These are phyloP conservation scores for Aspergillus transmontanensis DNA, from an alignment of 2,329 filamentous ascomycete species.

Conservation along the genomic window DNA sequence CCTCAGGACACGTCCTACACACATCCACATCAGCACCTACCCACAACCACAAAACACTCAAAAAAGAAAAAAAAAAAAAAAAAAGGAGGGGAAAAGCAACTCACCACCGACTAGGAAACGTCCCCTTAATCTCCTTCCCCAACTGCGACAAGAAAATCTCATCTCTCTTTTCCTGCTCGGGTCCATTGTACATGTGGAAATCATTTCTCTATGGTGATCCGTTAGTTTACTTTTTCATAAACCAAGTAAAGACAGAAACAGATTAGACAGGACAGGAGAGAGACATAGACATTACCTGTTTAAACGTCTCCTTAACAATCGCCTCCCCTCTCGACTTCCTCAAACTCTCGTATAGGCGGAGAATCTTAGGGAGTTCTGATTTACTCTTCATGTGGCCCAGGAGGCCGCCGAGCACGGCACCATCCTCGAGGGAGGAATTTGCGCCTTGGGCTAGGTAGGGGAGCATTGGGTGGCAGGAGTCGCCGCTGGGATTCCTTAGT, in stretches of 20 bases:
- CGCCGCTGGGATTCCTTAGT: conserved; percentile 44
- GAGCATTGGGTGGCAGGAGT: conserved; percentile 66
- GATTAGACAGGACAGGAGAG: neutral
- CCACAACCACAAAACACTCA: neutral
- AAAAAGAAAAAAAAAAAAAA: neutral
- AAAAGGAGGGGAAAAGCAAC: conserved; percentile 2
- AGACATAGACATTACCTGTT: conserved; percentile 31
- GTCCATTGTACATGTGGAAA: conserved; percentile 58
- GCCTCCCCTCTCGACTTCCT: conserved; percentile 53
- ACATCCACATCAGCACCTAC: neutral
- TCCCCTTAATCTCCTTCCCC: conserved; percentile 53
- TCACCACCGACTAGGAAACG: conserved; percentile 65
- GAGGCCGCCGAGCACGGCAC: conserved; percentile 63
- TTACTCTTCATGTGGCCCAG: conserved; percentile 54
- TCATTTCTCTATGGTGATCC: conserved; percentile 45
- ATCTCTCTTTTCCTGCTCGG: conserved; percentile 61
- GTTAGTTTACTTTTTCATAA: neutral
- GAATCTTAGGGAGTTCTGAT: conserved; percentile 44
- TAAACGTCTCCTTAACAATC: conserved; percentile 66
- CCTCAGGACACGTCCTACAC: conserved; percentile 59
- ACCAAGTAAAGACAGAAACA: neutral
- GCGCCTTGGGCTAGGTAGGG: conserved; percentile 68
- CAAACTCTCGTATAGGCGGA: conserved; percentile 50
- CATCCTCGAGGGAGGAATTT: conserved; percentile 69
- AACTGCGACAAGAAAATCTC: conserved; percentile 59